These are phyloP conservation scores for Marvania coccoides DNA, from an alignment of 139 green algal genomes.

Conservation along the genomic window DNA sequence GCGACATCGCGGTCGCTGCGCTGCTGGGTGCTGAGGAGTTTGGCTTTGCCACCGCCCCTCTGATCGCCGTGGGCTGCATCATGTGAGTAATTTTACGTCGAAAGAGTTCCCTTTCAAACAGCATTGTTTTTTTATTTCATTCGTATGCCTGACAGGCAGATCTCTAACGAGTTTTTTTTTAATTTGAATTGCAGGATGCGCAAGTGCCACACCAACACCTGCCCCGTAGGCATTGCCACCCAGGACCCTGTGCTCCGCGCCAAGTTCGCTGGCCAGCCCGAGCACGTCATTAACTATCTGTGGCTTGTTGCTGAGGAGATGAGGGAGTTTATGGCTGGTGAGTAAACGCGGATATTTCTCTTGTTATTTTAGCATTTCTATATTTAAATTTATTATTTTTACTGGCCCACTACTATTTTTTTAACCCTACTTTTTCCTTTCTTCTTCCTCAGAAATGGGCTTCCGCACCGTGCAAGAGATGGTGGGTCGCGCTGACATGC, in stretches of 20 bases:
- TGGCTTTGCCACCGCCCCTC: constrained; percentile 89
- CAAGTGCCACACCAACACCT: constrained; percentile 98
- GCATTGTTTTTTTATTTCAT: not conserved
- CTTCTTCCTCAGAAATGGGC: constrained; percentile 43
- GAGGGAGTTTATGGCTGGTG: constrained; percentile 74
- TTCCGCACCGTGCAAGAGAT: constrained; percentile 81
- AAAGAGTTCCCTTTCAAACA: too few relatives aligned
- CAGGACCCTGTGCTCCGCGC: constrained; percentile 90
- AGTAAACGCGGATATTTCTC: not conserved
- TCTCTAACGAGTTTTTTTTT: not conserved
- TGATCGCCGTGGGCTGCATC: constrained; percentile 80
- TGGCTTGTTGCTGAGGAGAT: constrained; percentile 95
- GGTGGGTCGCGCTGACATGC: constrained; percentile 83
- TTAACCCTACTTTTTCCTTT: not conserved
- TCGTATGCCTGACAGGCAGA: not conserved
- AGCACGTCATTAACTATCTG: constrained; percentile 94
- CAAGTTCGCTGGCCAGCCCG: constrained; percentile 89
- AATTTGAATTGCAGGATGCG: constrained; percentile 85
- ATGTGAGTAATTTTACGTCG: too few relatives aligned
- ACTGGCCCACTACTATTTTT: not conserved
- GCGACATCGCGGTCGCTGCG: constrained; percentile 78
- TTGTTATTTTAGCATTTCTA: too few relatives aligned
- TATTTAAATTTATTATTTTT: too few relatives aligned
- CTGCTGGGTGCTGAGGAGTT: constrained; percentile 94
- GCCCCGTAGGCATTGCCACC: constrained; percentile 89